Percentiles rank a stretch among this genome's conserved stretches.
These are phyloP conservation scores for Calamus simplicifolius DNA, from an alignment of 176 grass and related monocot genomes.

Conservation along the genomic window DNA sequence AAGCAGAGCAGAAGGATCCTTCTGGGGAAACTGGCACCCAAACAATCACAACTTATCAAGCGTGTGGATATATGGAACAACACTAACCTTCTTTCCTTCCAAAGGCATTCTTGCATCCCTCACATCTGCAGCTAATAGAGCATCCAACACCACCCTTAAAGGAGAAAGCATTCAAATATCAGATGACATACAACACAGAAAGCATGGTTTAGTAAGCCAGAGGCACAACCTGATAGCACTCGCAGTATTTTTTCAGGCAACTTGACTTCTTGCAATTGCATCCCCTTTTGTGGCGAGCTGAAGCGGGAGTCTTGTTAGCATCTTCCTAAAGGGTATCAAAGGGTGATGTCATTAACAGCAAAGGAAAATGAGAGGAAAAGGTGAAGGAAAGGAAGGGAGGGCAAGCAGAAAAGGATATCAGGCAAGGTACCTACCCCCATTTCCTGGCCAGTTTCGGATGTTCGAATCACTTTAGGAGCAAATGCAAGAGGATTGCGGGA, in stretches of 20 bases:
- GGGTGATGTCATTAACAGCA: not conserved
- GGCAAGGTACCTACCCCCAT: slow-evolving; percentile 36
- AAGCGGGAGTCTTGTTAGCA: slow-evolving; percentile 86
- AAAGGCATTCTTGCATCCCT: slow-evolving; percentile 91
- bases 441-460: slow-evolving; percentile 59
- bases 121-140: slow-evolving; percentile 88
- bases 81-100: slow-evolving; percentile 87
- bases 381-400: too few relatives aligned
- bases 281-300: slow-evolving; percentile 96
- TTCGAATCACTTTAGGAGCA: slow-evolving; percentile 91
- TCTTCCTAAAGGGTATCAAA: slow-evolving; percentile 59
- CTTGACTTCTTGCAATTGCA: slow-evolving; percentile 99
- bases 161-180: slow-evolving; percentile 10
- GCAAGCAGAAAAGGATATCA: not conserved
- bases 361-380: slow-evolving; percentile 1
- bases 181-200: slow-evolving; percentile 18
- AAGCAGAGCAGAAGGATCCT: too few relatives aligned
- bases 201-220: not conserved
- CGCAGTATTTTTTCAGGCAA: slow-evolving; percentile 98
- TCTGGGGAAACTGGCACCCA: too few relatives aligned
- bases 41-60: too few relatives aligned
- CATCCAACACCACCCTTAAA: slow-evolving; percentile 92
- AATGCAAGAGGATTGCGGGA: slow-evolving; percentile 94
- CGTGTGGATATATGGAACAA: not conserved
- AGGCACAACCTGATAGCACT: slow-evolving; percentile 84